Percentiles rank a stretch among this genome's conserved stretches.
Evolutionary conservation across 2,329 filamentous ascomycete species (phyloP).

Genomic region (Ophiostoma montium): DNA sequence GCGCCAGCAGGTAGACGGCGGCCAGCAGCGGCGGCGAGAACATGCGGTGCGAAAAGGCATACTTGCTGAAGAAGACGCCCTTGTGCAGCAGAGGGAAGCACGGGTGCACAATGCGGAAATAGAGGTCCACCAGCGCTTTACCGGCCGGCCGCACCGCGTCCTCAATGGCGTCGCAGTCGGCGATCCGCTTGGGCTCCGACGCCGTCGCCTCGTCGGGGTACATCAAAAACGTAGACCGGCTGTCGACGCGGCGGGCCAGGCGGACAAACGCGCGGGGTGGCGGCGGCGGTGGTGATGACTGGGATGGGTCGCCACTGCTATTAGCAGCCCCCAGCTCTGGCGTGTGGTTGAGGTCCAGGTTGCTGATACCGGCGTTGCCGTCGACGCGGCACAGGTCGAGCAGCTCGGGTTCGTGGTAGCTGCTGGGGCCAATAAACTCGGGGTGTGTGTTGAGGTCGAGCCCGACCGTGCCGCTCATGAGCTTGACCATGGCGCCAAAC

Average conservation of each 20-base stretch:
- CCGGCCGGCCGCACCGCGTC: not conserved
- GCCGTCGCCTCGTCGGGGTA: constrained; percentile 22
- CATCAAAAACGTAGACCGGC: constrained; percentile 23
- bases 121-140: constrained; percentile 55
- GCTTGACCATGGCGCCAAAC: constrained; percentile 1
- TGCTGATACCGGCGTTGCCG: constrained; percentile 15
- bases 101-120: constrained; percentile 68
- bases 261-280: constrained; percentile 10
- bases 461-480: constrained; percentile 1
- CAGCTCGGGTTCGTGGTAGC: constrained; percentile 42
- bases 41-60: constrained; percentile 56
- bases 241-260: constrained; percentile 21
- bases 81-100: constrained; percentile 74
- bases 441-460: constrained; percentile 44
- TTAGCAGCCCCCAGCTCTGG: no score
- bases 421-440: constrained; percentile 44
- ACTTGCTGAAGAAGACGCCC: constrained; percentile 64
- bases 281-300: not conserved
- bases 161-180: constrained; percentile 24
- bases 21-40: constrained; percentile 66
- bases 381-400: constrained; percentile 43
- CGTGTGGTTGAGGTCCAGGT: no score
- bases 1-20: constrained; percentile 69
- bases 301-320: not conserved
- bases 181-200: constrained; percentile 26